Percentiles rank a stretch among this genome's conserved stretches.
phyloP scores from a whole-genome alignment of 139 green algal species.

The Closterium sp. region DNA sequence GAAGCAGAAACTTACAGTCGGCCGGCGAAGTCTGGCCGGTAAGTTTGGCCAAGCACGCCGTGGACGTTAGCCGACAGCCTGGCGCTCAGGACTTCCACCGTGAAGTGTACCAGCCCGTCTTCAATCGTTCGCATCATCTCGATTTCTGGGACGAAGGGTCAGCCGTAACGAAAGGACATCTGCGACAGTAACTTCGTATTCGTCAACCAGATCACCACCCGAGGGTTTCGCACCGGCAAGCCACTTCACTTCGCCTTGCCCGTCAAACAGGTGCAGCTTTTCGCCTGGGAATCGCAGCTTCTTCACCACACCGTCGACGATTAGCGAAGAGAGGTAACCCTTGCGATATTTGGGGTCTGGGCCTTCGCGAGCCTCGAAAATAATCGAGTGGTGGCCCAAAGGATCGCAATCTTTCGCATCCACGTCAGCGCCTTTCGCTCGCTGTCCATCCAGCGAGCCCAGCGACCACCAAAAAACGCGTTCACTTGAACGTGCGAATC shows the following conservation, averaged over 20 bases:
- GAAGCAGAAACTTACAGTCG: conserved; percentile 20
- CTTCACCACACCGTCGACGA: conserved; percentile 5
- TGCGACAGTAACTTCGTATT: neutral
- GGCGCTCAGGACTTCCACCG: conserved; percentile 2
- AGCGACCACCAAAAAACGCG: conserved; percentile 11
- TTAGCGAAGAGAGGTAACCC: conserved; percentile 26
- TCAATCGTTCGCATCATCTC: conserved; percentile 9
- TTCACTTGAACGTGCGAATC: conserved; percentile 32
- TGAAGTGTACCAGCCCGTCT: conserved; percentile 37
- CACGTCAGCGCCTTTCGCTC: conserved; percentile 29
- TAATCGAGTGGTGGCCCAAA: conserved; percentile 23
- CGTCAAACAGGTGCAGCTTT: neutral
- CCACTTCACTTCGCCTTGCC: conserved; percentile 13
- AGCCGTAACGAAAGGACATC: neutral
- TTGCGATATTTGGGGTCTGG: neutral
- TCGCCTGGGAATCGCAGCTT: conserved; percentile 10
- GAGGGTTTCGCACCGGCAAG: neutral
- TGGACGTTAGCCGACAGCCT: conserved; percentile 11
- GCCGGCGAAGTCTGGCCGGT: conserved; percentile 8
- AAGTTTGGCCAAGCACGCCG: conserved; percentile 38
- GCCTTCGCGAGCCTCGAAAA: conserved; percentile 10
- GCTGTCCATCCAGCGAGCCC: conserved; percentile 8
- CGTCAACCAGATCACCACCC: neutral
- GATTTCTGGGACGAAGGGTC: conserved; percentile 10
- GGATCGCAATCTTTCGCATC: conserved; percentile 20